A percentile compares a stretch with the other conserved stretches of the same genome.
These are phyloP conservation scores for Boletus rubroflammeus DNA, from an alignment of 768 basidiomycete species.

Conservation along the genomic window DNA sequence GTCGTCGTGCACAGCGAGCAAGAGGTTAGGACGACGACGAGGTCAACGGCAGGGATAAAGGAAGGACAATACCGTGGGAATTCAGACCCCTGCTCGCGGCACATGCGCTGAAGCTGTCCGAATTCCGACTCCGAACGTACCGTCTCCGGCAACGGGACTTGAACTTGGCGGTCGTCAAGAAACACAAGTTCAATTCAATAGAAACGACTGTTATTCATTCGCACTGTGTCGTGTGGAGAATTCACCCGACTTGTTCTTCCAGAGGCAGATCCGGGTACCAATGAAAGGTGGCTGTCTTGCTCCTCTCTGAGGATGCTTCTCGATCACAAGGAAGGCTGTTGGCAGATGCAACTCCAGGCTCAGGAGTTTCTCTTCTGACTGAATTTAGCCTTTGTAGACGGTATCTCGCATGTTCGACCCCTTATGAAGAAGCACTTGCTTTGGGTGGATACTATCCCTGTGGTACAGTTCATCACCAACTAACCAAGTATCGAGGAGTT, in stretches of 20 bases:
- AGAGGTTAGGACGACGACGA: conserved; percentile 19
- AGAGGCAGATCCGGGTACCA: neutral
- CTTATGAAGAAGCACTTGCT: neutral
- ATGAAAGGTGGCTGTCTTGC: neutral
- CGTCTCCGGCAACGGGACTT: neutral
- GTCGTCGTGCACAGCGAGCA: conserved; percentile 29
- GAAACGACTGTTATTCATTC: neutral
- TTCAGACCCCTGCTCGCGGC: neutral
- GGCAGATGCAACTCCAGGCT: too few species aligned
- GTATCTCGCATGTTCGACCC: neutral
- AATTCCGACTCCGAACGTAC: conserved; percentile 19
- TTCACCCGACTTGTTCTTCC: neutral
- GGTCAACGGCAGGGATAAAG: conserved; percentile 12
- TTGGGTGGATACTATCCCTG: neutral
- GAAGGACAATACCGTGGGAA: conserved; percentile 29
- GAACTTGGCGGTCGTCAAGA: conserved; percentile 1
- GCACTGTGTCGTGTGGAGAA: neutral
- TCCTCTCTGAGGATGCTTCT: neutral
- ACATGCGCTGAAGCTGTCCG: conserved; percentile 6
- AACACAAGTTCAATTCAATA: neutral
- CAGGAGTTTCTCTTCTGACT: neutral
- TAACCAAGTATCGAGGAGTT: neutral
- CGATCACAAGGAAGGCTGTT: neutral
- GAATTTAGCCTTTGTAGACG: neutral
- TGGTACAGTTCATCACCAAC: neutral